Evolutionary conservation across 768 basidiomycete species (phyloP), one percentile per base, ranked within the genome.

Genomic region (Termitomyces sp.): DNA sequence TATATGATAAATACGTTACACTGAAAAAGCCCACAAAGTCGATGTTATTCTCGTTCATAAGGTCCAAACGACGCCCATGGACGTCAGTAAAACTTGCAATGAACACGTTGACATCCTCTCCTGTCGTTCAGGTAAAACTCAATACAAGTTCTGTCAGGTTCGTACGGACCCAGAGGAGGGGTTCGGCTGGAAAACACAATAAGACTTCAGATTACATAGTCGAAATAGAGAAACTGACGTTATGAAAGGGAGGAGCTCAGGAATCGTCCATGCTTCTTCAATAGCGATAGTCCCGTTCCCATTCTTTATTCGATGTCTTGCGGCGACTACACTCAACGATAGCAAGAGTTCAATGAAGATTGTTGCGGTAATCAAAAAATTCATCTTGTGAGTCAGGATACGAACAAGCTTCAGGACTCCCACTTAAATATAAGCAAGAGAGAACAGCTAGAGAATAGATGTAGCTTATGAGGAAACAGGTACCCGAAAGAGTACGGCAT

Each of bases 241-340:
- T 49, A 68, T 55, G 42, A 67, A 64, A 51, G 57, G 50, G 8
- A 72, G 41, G 6, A 76, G 70, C 15, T 72, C 71, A 13, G 74
- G 71, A 3, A 69, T 71, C 0, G 72, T 73, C 72, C 73, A 78
- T 0, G 76, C 76, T 63, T 78, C 76, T 58, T 77, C 76, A 20
- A 78, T 66, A 41, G 67, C 69, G 33, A 78, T 77, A 13, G 71
- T 67, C 6, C 77, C 77, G 6, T 61, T 70, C 1, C 75, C 75
- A 3, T 66, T 72, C 55, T 75, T 65, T 41, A 54, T 54, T 31
- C n/a, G 30, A 65, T 68, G 58, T 24, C 69, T 60, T 22, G 56
- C 61, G 3, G 27, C 27, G 18, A n/a, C 27, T 30, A 20, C 20
- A 41, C 18, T 2, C 27, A 31, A 42, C 0, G 39, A 13, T 31